Evolutionary conservation across 2,329 filamentous ascomycete species (phyloP), one percentile per base, ranked within the genome.

Genomic region (Phoma sp.): DNA sequence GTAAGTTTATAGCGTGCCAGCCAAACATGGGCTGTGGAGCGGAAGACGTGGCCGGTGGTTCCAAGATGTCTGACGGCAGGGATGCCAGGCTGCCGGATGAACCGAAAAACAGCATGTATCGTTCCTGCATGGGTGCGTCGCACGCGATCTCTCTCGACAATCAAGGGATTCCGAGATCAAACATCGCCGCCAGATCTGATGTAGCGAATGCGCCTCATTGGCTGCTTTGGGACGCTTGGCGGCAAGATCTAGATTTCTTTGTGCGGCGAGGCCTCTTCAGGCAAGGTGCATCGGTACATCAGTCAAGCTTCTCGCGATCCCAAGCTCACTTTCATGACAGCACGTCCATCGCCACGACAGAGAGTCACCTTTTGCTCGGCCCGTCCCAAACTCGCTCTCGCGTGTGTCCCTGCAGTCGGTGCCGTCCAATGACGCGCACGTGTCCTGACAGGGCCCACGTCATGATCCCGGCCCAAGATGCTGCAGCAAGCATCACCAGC

Each of bases 271-370:
- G 24, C 61, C 48, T 10, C 11, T 42, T 53, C 25, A 30, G 65
- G 67, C 49, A 53, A 62, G 59, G 60, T 33, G 45, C 46, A 56
- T 59, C 39, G 48, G 32, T 43, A 24, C 35, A 47, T 42, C 27
- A 52, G 46, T 49, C 51, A 51, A 45, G 39, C 42, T 43, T 24
- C 59, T 67, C 65, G 61, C 69, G 69, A 71, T 71, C 68, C 49
- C 50, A 47, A 47, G 46, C 53, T 39, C 51, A 22, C 43, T 60
- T 63, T 62, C 47, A 68, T 69, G 64, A 66, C 59, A 61, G 47
- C 63, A 60, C 60, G 57, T 61, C 56, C 61, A 70, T 69, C 68
- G 67, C 59, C 44, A 53, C 58, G 40, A 54, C 24, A 32, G 41
- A 48, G 41, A 30, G 40, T 39, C 46, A 49, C 55, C 49, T 49